Evolutionary conservation across 257 asterid genomes (phyloP), one percentile per base, ranked within the genome.

Genomic region (Solanum microdontum): DNA sequence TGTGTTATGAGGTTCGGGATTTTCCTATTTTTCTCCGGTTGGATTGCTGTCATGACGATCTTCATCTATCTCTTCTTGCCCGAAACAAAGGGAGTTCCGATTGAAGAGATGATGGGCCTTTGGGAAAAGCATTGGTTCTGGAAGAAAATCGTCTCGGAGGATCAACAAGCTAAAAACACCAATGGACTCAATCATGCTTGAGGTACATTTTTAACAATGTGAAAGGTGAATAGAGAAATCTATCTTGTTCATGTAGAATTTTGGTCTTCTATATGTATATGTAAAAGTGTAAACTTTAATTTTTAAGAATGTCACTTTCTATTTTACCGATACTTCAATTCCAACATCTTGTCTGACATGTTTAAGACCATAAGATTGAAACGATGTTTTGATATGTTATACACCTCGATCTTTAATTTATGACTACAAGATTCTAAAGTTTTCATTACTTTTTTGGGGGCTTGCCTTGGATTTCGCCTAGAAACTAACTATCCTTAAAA

Each of bases 91-190:
- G 96, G 95, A 1, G 96, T 96, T 34, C 99, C 99, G 7, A 94
- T 96, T 37, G 99, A 96, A 80, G 99, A 96, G 79, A 93, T 94
- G 94, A 84, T 91, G 75, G 90, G 92, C 90, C 51, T 94, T 84
- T 96, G 98, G 98, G 88, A 84, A 88, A 96, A 92, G 40, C 98
- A 96, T 84, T 96, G 99, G 98, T 95, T 94, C 87, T 96, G 99
- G 99, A 96, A 91, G 91, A 93, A 58, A 84, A 84, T 94, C 82
- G 89, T 94, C 77, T 32, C 86, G 37, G 62, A 24, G 36, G 84
- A 69, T 45, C 85, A 48, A 48, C 43, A 82, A 82, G 69, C 7
- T 28, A 48, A 82, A 2, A 80, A 28, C 30, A 28, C 40, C 4
- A 48, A 48, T 82, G 69, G 40, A 40, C 11, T 43, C 64, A 40